A percentile compares a stretch with the other conserved stretches of the same genome.
These are phyloP conservation scores for Hypoxylon sp. DNA, from an alignment of 2,329 filamentous ascomycete genomes.

Conservation along the genomic window DNA sequence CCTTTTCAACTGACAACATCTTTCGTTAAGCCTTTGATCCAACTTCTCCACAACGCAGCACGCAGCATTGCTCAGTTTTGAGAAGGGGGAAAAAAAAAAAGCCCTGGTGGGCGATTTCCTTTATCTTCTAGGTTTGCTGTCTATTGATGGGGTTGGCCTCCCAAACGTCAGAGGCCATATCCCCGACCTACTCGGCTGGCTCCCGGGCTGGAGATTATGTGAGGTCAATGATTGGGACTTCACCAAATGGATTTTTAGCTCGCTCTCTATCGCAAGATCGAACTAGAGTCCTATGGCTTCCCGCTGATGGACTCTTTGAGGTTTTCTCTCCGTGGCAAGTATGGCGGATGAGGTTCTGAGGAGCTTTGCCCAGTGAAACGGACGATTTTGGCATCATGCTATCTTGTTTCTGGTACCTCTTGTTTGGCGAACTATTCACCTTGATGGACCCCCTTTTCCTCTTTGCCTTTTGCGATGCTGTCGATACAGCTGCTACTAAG, in stretches of 20 bases:
- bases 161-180: background rate
- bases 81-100: constrained; percentile 1
- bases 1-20: background rate
- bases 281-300: background rate
- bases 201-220: constrained; percentile 12
- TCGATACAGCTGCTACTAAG: background rate
- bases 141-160: background rate
- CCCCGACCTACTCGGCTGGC: background rate
- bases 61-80: constrained; percentile 6
- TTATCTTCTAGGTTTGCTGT: constrained; percentile 15
- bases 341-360: background rate
- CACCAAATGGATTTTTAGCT: background rate
- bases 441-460: constrained; percentile 4
- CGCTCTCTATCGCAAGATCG: background rate
- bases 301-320: background rate
- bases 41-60: background rate
- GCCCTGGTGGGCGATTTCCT: constrained; percentile 12
- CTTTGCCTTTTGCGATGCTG: background rate
- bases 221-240: constrained; percentile 19
- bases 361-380: background rate
- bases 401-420: constrained; percentile 4
- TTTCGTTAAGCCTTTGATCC: background rate
- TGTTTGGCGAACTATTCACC: background rate
- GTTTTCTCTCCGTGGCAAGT: background rate
- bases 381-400: background rate